phyloP scores from a whole-genome alignment of 2,329 filamentous ascomycete species.

The Phyllosticta paracitricarpa region DNA sequence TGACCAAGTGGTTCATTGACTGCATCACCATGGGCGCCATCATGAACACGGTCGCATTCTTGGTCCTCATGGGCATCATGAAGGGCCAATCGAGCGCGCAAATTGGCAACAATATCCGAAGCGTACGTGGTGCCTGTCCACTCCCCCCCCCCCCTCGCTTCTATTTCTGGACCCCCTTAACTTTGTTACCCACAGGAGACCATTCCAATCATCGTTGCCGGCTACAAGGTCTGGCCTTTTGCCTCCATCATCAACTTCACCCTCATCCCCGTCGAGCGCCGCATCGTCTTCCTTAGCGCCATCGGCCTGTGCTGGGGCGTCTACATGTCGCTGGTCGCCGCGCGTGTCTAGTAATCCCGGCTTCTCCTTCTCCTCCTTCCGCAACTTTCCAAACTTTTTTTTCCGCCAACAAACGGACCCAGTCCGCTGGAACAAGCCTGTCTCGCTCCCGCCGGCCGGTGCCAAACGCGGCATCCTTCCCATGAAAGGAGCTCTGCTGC shows the following conservation, averaged over 20 bases:
- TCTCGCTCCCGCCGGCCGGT: neutral
- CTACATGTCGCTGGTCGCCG: conserved; percentile 57
- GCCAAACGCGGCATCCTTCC: neutral
- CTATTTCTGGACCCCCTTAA: conserved; percentile 17
- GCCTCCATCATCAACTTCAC: conserved; percentile 64
- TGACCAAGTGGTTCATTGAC: conserved; percentile 57
- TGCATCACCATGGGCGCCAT: conserved; percentile 54
- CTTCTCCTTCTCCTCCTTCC: neutral
- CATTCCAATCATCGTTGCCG: conserved; percentile 41
- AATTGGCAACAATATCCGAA: conserved; percentile 23
- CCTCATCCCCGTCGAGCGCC: conserved; percentile 56
- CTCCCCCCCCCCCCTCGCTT: neutral
- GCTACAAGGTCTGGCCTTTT: conserved; percentile 63
- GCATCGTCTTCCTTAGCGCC: conserved; percentile 61
- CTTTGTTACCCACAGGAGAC: conserved; percentile 24
- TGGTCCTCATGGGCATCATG: conserved; percentile 47
- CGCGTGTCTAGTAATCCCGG: neutral
- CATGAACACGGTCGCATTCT: conserved; percentile 56
- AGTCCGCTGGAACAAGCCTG: neutral
- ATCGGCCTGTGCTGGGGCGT: conserved; percentile 67
- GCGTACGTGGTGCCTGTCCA: conserved; percentile 22
- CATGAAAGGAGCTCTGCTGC: neutral
- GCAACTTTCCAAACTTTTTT: neutral
- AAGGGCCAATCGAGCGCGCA: conserved; percentile 25
- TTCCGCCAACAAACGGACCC: neutral